Evolutionary conservation across 352 stramenopile genomes (phyloP).

Genomic region (Phytophthora pseudosyringae): DNA sequence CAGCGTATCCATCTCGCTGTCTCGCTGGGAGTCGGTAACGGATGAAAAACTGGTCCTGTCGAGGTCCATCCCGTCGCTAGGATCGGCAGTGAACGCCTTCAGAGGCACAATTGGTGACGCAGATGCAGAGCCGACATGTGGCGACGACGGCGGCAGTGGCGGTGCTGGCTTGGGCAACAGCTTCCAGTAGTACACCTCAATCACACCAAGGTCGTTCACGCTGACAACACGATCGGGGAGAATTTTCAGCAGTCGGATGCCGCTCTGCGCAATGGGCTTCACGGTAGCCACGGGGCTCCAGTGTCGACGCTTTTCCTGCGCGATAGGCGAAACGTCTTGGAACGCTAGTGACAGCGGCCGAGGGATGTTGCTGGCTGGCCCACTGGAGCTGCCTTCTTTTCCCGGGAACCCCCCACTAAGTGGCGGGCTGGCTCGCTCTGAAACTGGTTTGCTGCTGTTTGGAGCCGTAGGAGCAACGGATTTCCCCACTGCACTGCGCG

Average conservation of each 20-base stretch:
- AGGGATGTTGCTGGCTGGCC: conserved; percentile 35
- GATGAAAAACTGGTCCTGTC: conserved; percentile 23
- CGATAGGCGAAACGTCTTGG: conserved; percentile 53
- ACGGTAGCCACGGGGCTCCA: conserved; percentile 70
- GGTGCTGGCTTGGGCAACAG: conserved; percentile 60
- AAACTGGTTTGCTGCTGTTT: conserved; percentile 20
- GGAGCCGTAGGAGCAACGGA: not conserved
- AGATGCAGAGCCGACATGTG: conserved; percentile 8
- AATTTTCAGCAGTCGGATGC: conserved; percentile 74
- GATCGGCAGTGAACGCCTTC: conserved; percentile 28
- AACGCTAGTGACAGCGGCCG: conserved; percentile 73
- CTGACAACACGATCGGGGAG: conserved; percentile 78
- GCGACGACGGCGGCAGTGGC: conserved; percentile 12
- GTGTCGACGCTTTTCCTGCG: conserved; percentile 61
- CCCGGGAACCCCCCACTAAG: conserved; percentile 14
- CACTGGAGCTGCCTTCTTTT: conserved; percentile 6
- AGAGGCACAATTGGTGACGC: conserved; percentile 20
- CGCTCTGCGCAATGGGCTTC: conserved; percentile 62
- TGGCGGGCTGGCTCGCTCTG: conserved; percentile 22
- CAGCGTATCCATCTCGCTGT: conserved; percentile 28
- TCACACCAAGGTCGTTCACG: conserved; percentile 84
- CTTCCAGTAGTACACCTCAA: conserved; percentile 90
- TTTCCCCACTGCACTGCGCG: conserved; percentile 33
- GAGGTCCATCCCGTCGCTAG: conserved; percentile 12
- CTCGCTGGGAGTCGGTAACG: conserved; percentile 11